Evolutionary conservation across 2,329 filamentous ascomycete genomes (phyloP).

Genomic region (Chaetomium globosum): DNA sequence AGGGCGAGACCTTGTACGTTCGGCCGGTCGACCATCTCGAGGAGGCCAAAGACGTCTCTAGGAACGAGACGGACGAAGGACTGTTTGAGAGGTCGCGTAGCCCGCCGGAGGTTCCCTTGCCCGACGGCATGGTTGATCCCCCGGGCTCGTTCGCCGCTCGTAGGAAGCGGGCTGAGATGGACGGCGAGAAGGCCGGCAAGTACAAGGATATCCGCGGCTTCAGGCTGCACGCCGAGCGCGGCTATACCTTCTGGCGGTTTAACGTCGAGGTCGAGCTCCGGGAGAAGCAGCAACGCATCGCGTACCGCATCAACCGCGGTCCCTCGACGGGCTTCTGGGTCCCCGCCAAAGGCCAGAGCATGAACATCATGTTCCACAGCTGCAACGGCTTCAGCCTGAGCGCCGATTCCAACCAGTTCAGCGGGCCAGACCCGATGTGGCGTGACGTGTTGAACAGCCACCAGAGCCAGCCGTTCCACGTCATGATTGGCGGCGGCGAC

Average conservation of each 20-base stretch:
- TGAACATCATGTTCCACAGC: slow-evolving; percentile 99
- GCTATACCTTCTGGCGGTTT: slow-evolving; percentile 96
- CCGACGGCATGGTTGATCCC: slow-evolving; percentile 51
- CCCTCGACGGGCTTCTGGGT: slow-evolving; percentile 94
- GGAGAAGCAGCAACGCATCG: slow-evolving; percentile 77
- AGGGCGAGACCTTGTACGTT: slow-evolving; percentile 84
- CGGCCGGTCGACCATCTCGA: slow-evolving; percentile 85
- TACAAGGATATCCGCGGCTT: slow-evolving; percentile 82
- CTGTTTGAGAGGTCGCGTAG: slow-evolving; percentile 73
- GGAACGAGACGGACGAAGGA: slow-evolving; percentile 76
- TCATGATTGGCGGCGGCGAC: slow-evolving; percentile 96
- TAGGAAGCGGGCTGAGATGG: slow-evolving; percentile 57
- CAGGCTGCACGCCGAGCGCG: slow-evolving; percentile 80
- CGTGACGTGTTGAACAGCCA: slow-evolving; percentile 92
- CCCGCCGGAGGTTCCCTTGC: slow-evolving; percentile 50
- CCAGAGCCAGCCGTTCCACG: slow-evolving; percentile 89
- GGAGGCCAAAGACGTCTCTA: slow-evolving; percentile 76
- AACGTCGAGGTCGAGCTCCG: slow-evolving; percentile 89
- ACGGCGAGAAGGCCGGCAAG: slow-evolving; percentile 80
- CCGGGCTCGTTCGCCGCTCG: slow-evolving; percentile 58
- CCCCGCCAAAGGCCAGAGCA: slow-evolving; percentile 76
- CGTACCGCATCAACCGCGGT: slow-evolving; percentile 92
- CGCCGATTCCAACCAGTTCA: slow-evolving; percentile 77
- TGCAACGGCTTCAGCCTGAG: slow-evolving; percentile 92
- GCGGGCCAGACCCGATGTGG: slow-evolving; percentile 95